Base-by-base conservation (phyloP, 805 yeast species). In the Komagataella mondaviorum region DNA sequence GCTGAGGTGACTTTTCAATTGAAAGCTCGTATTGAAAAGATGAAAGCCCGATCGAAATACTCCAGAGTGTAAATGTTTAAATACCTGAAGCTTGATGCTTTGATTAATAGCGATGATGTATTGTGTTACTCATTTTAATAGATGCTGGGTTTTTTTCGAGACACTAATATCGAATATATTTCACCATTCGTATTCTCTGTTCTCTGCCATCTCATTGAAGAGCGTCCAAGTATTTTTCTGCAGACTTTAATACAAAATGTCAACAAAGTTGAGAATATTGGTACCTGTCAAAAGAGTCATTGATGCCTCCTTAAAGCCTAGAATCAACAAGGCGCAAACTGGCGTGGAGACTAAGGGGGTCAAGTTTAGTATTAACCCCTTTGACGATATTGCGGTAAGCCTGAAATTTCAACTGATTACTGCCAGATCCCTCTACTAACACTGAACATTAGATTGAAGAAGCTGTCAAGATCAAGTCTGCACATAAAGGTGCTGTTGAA, bases 271-370 rank as follows among this genome's bases (percentile, higher is more conserved):
- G 54, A 78, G 76, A 65, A 87, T 93, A 55, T 72, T 93, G 44
- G 97, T 93, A 10, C 99, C 99, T 12, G 90, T 93, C 48, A 93
- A 93, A 70, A 76, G 98, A 56, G 97, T 90, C 50, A 84, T 93
- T 60, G 99, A 93, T 69, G 85, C 86, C 52, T 96, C 96, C 14
- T 77, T 90, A 60, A 86, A 85, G 68, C 99, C 99, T 48, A 77
- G 97, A 60, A 83, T 91, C 67, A 89, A 89, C 73, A 82, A 87
- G 66, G 71, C 95, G 12, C 81, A 80, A 49, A 83, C 88, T 8
- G 96, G 93, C 5, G 81, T 86, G 49, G 96, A 89, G 59, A 80
- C 91, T 51, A 79, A 85, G 56, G 97, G 96, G 53, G 87, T 88
- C 58, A 91, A 91, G 70, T 89, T 84, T 73, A 79, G 88, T 62